Percentiles rank a stretch among this genome's conserved stretches.
Evolutionary conservation across 257 asterid species (phyloP).

Genomic region (Przewalskia tangutica): DNA sequence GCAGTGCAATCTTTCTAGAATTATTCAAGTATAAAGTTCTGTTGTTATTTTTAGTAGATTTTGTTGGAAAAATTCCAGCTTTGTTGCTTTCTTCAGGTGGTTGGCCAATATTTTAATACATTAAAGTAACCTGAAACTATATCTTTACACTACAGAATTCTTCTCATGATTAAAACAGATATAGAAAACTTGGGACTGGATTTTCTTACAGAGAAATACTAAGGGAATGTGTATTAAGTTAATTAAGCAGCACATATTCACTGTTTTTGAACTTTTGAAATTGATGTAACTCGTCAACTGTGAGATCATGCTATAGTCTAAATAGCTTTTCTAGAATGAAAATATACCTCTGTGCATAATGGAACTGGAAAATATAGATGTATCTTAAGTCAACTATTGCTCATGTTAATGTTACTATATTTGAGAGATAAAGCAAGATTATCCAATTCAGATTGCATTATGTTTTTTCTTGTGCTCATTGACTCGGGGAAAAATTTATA

Average conservation of each 20-base stretch:
- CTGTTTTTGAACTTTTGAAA: background rate
- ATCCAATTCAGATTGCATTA: background rate
- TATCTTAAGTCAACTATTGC: background rate
- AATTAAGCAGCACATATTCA: background rate
- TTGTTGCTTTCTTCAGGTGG: background rate
- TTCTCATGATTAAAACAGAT: background rate
- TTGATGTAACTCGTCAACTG: background rate
- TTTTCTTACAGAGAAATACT: background rate
- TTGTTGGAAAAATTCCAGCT: background rate
- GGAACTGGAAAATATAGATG: background rate
- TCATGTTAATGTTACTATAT: background rate
- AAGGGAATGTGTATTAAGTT: background rate
- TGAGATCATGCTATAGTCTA: background rate
- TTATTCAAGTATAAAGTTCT: background rate
- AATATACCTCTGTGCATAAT: background rate
- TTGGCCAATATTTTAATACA: background rate
- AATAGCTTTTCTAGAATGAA: background rate
- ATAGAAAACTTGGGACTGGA: background rate
- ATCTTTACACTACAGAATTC: background rate
- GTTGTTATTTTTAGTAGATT: background rate
- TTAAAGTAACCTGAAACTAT: background rate
- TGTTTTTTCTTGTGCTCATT: background rate
- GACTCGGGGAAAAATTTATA: background rate
- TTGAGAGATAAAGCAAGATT: background rate
- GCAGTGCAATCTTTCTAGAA: constrained; percentile 1